Conservation (phyloP, 1,139 yeast species). For the Nadsonia starkeyi-henricii region DNA sequence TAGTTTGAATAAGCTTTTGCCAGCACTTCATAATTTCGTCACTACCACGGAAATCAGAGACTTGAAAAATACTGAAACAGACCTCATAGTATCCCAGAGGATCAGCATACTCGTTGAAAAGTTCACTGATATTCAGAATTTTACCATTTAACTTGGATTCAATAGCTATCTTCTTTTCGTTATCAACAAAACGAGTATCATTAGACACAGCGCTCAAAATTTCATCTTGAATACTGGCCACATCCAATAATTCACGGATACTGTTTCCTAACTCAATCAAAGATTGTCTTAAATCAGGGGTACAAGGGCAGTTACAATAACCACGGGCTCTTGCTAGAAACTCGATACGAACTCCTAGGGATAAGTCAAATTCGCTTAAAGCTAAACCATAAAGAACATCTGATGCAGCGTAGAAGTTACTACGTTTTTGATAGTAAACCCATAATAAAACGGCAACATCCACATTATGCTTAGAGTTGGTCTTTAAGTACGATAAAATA, state of each 20-base stretch:
- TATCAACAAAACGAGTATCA: slow-evolving; percentile 44
- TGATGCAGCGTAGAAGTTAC: slow-evolving; percentile 71
- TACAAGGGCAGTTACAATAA: slow-evolving; percentile 74
- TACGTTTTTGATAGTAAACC: slow-evolving; percentile 78
- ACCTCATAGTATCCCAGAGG: slow-evolving; percentile 80
- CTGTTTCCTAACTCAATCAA: slow-evolving; percentile 56
- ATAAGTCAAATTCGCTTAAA: slow-evolving; percentile 47
- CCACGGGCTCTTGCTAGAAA: slow-evolving; percentile 86
- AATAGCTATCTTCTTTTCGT: slow-evolving; percentile 32
- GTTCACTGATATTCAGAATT: slow-evolving; percentile 57
- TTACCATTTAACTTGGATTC: slow-evolving; percentile 44
- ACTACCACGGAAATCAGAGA: slow-evolving; percentile 44
- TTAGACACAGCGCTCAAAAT: slow-evolving; percentile 42
- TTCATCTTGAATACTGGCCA: slow-evolving; percentile 82
- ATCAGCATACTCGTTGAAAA: slow-evolving; percentile 76
- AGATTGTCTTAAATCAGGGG: slow-evolving; percentile 57
- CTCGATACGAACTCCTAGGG: slow-evolving; percentile 66
- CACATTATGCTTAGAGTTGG: slow-evolving; percentile 52
- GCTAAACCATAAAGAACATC: slow-evolving; percentile 64
- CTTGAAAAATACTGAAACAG: slow-evolving; percentile 62
- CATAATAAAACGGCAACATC: slow-evolving; percentile 73
- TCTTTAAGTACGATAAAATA: slow-evolving; percentile 63
- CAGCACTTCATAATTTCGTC: slow-evolving; percentile 27
- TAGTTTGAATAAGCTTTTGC: slow-evolving; percentile 21
- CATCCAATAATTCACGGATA: slow-evolving; percentile 72